Evolutionary conservation across 306 rosid species (phyloP).

Genomic region (Geum urbanum): DNA sequence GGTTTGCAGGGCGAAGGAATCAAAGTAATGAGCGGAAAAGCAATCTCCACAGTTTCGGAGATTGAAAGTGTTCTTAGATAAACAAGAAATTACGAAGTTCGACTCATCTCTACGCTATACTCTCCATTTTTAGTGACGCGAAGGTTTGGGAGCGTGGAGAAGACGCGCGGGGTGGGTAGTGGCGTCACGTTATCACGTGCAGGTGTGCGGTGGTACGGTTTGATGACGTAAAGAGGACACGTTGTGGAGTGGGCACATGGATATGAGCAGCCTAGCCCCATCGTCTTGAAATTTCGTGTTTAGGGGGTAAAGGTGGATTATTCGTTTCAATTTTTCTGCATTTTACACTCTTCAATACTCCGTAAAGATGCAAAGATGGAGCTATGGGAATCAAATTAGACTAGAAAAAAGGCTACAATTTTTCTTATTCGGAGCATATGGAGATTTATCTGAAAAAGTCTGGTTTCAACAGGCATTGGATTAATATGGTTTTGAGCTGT

Average conservation of each 20-base stretch:
- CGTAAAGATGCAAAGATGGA: too few relatives aligned
- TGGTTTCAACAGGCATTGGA: too few relatives aligned
- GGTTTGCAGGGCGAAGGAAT: slow-evolving; percentile 42
- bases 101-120: slow-evolving; percentile 52
- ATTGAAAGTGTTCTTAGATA: background rate
- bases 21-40: slow-evolving; percentile 16
- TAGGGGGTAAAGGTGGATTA: too few relatives aligned
- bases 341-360: too few relatives aligned
- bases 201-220: background rate
- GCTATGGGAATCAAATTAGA: too few relatives aligned
- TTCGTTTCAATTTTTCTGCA: too few relatives aligned
- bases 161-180: background rate
- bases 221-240: background rate
- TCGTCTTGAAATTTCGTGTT: too few relatives aligned
- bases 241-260: background rate
- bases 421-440: too few relatives aligned
- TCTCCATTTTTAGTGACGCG: background rate
- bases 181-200: slow-evolving; percentile 5
- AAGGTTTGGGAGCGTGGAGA: background rate
- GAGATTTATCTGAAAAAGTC: too few relatives aligned
- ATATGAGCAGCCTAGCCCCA: too few relatives aligned
- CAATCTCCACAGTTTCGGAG: background rate
- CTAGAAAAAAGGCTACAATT: too few relatives aligned
- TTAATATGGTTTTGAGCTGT: too few relatives aligned
- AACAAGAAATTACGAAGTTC: background rate